Conservation (phyloP, 1,284 basidiomycete genomes). For the Microbotryomycetes sp. region DNA sequence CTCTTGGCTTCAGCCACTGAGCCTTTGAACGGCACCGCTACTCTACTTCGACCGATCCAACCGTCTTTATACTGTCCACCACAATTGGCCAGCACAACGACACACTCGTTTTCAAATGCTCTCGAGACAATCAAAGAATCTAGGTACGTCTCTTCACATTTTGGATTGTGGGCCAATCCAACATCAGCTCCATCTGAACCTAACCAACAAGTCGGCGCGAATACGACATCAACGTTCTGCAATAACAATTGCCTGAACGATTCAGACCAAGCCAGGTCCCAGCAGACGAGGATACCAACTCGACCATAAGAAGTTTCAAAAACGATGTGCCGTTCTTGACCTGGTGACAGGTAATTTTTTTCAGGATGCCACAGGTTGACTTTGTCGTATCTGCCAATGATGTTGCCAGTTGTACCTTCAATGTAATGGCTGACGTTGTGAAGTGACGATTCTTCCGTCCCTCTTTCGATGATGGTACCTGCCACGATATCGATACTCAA, state of each 20-base stretch:
- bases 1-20: slow-evolving; percentile 13
- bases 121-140: slow-evolving; percentile 28
- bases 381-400: slow-evolving; percentile 32
- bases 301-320: slow-evolving; percentile 33
- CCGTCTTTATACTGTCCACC: slow-evolving; percentile 27
- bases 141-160: slow-evolving; percentile 28
- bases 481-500: slow-evolving; percentile 32
- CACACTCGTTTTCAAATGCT: slow-evolving; percentile 35
- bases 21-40: slow-evolving; percentile 35
- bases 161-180: slow-evolving; percentile 11
- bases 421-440: slow-evolving; percentile 34
- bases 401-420: slow-evolving; percentile 20
- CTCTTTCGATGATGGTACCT: slow-evolving; percentile 36
- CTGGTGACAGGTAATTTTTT: slow-evolving; percentile 32
- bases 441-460: slow-evolving; percentile 10
- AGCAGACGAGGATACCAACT: slow-evolving; percentile 32
- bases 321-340: slow-evolving; percentile 29
- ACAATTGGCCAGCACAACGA: slow-evolving; percentile 29
- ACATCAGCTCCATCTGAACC: slow-evolving; percentile 11
- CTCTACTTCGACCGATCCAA: slow-evolving; percentile 27
- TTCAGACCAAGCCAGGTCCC: slow-evolving; percentile 35
- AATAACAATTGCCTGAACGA: slow-evolving; percentile 30
- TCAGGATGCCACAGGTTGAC: slow-evolving; percentile 35
- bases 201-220: slow-evolving; percentile 26
- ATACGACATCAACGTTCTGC: slow-evolving; percentile 25